phyloP scores from a whole-genome alignment of 768 basidiomycete species.

The Daedaleopsis sinensis region DNA sequence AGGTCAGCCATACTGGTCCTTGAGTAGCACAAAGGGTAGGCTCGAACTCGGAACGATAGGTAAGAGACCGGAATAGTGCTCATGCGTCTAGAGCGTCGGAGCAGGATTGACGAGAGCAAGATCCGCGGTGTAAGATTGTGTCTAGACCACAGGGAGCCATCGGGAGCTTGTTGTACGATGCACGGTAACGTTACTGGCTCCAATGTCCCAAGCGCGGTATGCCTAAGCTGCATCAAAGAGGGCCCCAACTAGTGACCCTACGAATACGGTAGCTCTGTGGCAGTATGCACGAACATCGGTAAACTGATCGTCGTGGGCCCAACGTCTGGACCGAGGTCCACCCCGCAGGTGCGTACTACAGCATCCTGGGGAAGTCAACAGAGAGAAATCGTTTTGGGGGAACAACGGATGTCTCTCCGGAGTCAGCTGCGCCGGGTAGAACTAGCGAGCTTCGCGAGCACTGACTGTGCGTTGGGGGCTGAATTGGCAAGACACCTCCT shows the following conservation, averaged over 20 bases:
- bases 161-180: background rate
- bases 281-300: background rate
- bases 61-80: background rate
- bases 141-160: background rate
- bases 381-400: background rate
- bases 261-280: background rate
- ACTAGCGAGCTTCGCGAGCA: background rate
- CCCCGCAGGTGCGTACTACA: background rate
- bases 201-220: background rate
- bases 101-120: background rate
- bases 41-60: background rate
- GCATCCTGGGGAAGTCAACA: background rate
- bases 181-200: too few species aligned
- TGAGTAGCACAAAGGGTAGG: background rate
- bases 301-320: background rate
- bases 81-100: background rate
- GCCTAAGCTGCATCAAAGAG: background rate
- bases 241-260: background rate
- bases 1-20: conserved; percentile 1
- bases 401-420: background rate
- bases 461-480: background rate
- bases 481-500: background rate
- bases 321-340: background rate
- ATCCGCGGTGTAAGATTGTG: background rate
- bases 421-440: background rate